phyloP scores from a whole-genome alignment of 1,284 basidiomycete genomes.

The Mycena citricolor region DNA sequence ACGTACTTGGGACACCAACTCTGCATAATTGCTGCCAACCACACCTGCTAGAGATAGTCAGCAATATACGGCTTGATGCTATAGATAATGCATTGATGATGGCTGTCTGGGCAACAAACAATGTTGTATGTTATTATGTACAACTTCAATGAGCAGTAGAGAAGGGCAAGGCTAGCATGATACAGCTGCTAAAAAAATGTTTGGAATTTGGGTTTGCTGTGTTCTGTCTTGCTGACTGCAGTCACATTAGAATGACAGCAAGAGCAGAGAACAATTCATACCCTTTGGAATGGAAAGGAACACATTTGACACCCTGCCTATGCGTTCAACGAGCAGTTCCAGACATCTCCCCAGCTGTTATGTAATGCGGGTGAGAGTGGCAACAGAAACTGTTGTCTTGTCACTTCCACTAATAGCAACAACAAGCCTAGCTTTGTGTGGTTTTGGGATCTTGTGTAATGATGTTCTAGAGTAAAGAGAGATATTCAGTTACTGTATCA shows the following conservation, averaged over 20 bases:
- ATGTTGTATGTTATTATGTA: constrained; percentile 23
- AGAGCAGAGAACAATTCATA: neutral
- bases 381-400: neutral
- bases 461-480: neutral
- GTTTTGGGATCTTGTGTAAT: neutral
- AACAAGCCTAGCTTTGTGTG: neutral
- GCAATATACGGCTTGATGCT: constrained; percentile 27
- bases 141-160: constrained; percentile 18
- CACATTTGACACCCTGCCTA: neutral
- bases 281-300: neutral
- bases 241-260: neutral
- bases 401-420: neutral
- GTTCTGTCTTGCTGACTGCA: neutral
- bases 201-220: constrained; percentile 12
- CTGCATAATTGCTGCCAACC: constrained; percentile 23
- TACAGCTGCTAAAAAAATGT: constrained; percentile 24
- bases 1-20: constrained; percentile 24
- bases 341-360: neutral
- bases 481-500: no score
- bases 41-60: constrained; percentile 29
- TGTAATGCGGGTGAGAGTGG: neutral
- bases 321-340: neutral
- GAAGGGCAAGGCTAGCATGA: constrained; percentile 21
- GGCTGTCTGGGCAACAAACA: constrained; percentile 24
- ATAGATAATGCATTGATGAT: constrained; percentile 24